These are phyloP conservation scores for Oryza rufipogon DNA, from an alignment of 176 grass and related monocot genomes.

Conservation along the genomic window DNA sequence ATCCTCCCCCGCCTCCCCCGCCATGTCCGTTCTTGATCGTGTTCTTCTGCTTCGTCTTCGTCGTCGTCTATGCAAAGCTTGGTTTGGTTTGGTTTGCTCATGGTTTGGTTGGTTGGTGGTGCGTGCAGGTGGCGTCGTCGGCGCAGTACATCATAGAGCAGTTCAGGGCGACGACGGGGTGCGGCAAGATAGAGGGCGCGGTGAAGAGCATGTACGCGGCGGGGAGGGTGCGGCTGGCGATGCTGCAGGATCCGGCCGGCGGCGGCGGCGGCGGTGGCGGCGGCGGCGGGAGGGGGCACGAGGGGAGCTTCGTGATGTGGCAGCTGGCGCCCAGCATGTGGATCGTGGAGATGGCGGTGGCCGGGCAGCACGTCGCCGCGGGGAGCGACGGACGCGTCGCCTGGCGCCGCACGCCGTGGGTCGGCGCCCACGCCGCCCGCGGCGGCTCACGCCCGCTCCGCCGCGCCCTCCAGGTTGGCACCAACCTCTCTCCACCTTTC, in stretches of 20 bases:
- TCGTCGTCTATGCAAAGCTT: too few species aligned
- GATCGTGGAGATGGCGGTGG: constrained; percentile 82
- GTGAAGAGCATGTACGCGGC: constrained; percentile 86
- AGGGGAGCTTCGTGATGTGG: constrained; percentile 84
- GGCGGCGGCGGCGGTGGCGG: constrained; percentile 52
- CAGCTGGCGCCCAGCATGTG: constrained; percentile 83
- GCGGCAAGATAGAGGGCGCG: constrained; percentile 61
- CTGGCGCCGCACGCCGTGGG: constrained; percentile 91
- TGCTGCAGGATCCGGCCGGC: constrained; percentile 46
- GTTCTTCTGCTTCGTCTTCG: too few species aligned
- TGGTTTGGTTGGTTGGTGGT: background rate
- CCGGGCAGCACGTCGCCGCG: constrained; percentile 70
- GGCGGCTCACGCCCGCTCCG: constrained; percentile 89
- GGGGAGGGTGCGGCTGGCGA: constrained; percentile 62
- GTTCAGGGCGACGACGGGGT: constrained; percentile 80
- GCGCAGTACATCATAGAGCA: constrained; percentile 91
- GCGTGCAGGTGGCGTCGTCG: constrained; percentile 74
- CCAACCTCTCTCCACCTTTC: too few species aligned
- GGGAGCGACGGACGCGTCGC: constrained; percentile 80
- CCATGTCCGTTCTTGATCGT: constrained; percentile 40
- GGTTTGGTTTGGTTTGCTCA: too few species aligned
- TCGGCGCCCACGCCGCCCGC: constrained; percentile 64
- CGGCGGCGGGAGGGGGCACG: constrained; percentile 18
- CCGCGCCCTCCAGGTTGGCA: constrained; percentile 82
- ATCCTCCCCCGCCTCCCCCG: constrained; percentile 55